Evolutionary conservation across 768 basidiomycete genomes (phyloP).

Genomic region (Lactarius quietus): DNA sequence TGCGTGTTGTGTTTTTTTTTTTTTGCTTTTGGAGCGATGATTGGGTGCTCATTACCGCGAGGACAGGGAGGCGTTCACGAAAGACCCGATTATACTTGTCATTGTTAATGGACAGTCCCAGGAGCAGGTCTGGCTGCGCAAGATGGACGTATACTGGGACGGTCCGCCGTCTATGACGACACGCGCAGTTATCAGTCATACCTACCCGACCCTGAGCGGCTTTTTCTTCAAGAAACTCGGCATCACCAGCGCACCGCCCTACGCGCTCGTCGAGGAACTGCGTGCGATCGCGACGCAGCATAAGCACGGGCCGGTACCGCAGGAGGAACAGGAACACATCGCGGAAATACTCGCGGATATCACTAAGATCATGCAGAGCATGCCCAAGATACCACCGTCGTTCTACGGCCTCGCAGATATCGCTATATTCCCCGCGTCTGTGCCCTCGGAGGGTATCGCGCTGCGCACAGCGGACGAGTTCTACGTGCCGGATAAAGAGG

Average conservation of each 20-base stretch:
- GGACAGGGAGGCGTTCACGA: constrained; percentile 20
- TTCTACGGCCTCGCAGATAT: constrained; percentile 10
- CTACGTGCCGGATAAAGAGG: constrained; percentile 28
- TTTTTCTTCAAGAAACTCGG: constrained; percentile 26
- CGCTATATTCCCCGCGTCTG: constrained; percentile 22
- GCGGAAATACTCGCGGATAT: constrained; percentile 26
- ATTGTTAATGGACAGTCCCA: neutral
- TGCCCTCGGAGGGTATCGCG: constrained; percentile 4
- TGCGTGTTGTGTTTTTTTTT: constrained; percentile 9
- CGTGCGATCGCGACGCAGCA: constrained; percentile 9
- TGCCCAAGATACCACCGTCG: neutral
- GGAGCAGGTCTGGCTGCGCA: constrained; percentile 19
- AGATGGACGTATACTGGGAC: constrained; percentile 25
- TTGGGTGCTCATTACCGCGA: neutral
- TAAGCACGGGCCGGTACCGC: constrained; percentile 4
- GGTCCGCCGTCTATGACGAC: constrained; percentile 27
- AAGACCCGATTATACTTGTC: constrained; percentile 21
- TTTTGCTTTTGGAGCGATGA: neutral
- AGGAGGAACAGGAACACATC: neutral
- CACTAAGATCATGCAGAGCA: constrained; percentile 1
- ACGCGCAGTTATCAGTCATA: constrained; percentile 20
- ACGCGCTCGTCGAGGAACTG: constrained; percentile 26
- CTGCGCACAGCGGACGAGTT: constrained; percentile 19
- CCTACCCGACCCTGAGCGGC: constrained; percentile 18
- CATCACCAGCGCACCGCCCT: constrained; percentile 18